Base-by-base conservation (phyloP, 2,329 filamentous ascomycete genomes). In the Curvularia eragrostidis region DNA sequence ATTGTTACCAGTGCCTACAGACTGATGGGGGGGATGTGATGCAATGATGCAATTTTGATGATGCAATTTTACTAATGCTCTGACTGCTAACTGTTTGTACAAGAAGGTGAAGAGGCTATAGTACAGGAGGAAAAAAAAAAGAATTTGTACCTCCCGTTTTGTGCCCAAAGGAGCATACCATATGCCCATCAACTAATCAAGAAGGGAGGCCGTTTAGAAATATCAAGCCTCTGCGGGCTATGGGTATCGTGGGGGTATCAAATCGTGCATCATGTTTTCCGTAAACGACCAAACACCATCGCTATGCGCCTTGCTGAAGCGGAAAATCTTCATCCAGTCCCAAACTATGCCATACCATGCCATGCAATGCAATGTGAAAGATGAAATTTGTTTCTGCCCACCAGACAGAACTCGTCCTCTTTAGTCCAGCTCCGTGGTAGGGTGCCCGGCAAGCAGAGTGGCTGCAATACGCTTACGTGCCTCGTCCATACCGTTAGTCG, bases 401-500 rank as follows among this genome's bases (percentile, higher is more conserved):
- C 7, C 26, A 21, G 10, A 30, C 36, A 12, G 21, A 10, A 21
- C 8, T 48, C 19, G 44, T 28, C 30, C 48, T 23, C 54, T n/a
- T 65, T 56, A 74, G 3, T 70, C 62, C 48, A 74, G 21, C 56
- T 75, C 72, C 0, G 60, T 64, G 5, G 66, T 68, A 1, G 66
- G 53, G 1, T 58, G 49, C 6, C 84, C 83, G 52, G 90, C 89
- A 34, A 92, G 69, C 9, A 93, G 75, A 54, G 89, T 83, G 1
- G 84, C 85, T 0, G 88, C 89, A 42, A 93, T 84, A 43, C 86
- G 81, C 52, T 82, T 80, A 23, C 88, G 82, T 65, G 89, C 87
- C 48, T 81, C 74, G 1, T 81, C 78, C 81, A 91, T 85, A 53
- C 89, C 84, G 0, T 71, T 62, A 34, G 83, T 76, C 1, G 74